phyloP scores from a whole-genome alignment of 345 rosid species.

The Eucalyptus globulus region DNA sequence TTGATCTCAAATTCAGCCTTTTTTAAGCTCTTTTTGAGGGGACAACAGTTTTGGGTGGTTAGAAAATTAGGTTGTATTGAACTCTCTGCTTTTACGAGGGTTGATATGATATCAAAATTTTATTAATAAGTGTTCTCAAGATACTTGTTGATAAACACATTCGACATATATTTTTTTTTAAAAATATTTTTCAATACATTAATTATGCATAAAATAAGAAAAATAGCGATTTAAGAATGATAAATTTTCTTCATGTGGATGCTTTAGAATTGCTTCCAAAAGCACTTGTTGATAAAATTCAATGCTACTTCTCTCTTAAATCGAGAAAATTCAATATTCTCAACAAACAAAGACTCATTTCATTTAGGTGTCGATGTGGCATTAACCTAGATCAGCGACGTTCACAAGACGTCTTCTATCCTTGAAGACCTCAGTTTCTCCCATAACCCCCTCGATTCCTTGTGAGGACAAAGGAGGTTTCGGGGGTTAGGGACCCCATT shows the following conservation, averaged over 20 bases:
- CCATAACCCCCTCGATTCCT: too few relatives aligned
- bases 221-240: neutral
- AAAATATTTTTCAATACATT: neutral
- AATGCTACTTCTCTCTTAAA: neutral
- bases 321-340: neutral
- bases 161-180: rapidly evolving
- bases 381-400: rapidly evolving
- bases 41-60: neutral
- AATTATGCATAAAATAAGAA: neutral
- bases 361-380: neutral
- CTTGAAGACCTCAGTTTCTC: neutral
- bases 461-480: neutral
- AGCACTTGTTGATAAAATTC: neutral
- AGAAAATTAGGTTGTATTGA: neutral
- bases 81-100: neutral
- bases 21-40: neutral
- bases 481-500: neutral
- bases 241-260: neutral
- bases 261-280: neutral
- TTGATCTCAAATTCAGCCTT: neutral
- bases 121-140: neutral
- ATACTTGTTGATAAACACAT: neutral
- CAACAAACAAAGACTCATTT: neutral
- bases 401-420: too few relatives aligned
- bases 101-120: neutral